phyloP scores from a whole-genome alignment of 176 grass and related monocot species.

The Stipa capillata region DNA sequence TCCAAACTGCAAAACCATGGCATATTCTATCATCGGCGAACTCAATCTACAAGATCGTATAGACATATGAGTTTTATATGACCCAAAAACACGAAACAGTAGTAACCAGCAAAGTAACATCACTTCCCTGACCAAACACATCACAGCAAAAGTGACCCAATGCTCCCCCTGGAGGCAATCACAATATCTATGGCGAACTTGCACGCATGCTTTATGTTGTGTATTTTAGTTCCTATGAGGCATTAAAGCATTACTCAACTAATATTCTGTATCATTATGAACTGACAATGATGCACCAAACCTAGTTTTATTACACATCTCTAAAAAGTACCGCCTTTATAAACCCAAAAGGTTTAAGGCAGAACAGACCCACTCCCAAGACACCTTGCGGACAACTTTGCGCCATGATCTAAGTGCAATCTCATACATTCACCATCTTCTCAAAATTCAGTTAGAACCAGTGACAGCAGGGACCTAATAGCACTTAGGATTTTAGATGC shows the following conservation, averaged over 20 bases:
- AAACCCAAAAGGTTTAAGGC: not conserved
- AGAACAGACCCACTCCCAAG: not conserved
- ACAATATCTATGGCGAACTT: not conserved
- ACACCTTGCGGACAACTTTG: no score
- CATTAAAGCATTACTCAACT: not conserved
- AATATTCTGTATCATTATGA: not conserved
- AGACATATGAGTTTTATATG: not conserved
- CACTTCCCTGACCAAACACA: not conserved
- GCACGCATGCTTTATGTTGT: not conserved
- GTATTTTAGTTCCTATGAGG: not conserved
- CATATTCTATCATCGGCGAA: constrained; percentile 52
- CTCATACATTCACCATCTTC: not conserved
- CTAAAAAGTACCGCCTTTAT: not conserved
- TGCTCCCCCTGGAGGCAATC: not conserved
- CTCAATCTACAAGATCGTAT: constrained; percentile 40
- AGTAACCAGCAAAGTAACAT: not conserved
- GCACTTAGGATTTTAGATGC: not conserved
- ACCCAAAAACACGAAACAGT: not conserved
- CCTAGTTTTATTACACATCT: not conserved
- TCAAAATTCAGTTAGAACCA: not conserved
- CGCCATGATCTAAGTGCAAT: not conserved
- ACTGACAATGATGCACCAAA: not conserved
- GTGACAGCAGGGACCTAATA: not conserved
- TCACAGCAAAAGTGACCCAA: not conserved
- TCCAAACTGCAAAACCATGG: constrained; percentile 82